Evolutionary conservation across 805 yeast genomes (phyloP), one percentile per base, ranked within the genome.

Genomic region (Barnettozyma botsteinii): DNA sequence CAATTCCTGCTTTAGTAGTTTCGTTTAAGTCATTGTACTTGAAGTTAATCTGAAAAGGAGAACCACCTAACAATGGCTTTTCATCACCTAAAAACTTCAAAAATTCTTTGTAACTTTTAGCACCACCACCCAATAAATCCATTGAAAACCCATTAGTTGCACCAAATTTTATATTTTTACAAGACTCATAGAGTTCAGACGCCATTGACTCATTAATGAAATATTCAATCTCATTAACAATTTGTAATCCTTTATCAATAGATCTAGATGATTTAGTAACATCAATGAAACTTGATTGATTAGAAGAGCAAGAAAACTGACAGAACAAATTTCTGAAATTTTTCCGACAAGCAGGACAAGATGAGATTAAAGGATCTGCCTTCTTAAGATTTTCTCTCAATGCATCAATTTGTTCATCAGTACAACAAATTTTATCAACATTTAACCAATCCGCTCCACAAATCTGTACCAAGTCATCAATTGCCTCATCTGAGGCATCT

Each of bases 111-210:
- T 77, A 85, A 51, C 79, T 75, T 40, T 69, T 72, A 3, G 98
- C 97, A 2, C 98, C 98, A n/a, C 98, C 98, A 7, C 98, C 98
- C 31, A 91, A 81, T 30, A 91, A 69, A 57, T 91, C 98, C 97
- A 91, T 88, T 9, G 96, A 98, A 53, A 74, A 85, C 3, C 97
- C 96, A 60, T 89, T 91, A 3, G 97, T 88, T 7, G 96, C 96
- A 4, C 91, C 79, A 59, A 93, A 89, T 62, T 91, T 88, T 57
- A 91, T 82, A 47, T 81, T 78, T 51, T 84, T 84, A 65, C 98
- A 91, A 2, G 96, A 85, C 41, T 88, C 83, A 56, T 67, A 91
- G 52, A 91, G 77, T 2, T 53, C 66, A 0, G 68, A 52, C 0
- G 95, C 96, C 67, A 77, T 76, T 1, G 52, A 52, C 1, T 74